Percentiles rank a stretch among this genome's conserved stretches.
Conservation (phyloP, 2,329 filamentous ascomycete species). For the Trichophyton rubrum region DNA sequence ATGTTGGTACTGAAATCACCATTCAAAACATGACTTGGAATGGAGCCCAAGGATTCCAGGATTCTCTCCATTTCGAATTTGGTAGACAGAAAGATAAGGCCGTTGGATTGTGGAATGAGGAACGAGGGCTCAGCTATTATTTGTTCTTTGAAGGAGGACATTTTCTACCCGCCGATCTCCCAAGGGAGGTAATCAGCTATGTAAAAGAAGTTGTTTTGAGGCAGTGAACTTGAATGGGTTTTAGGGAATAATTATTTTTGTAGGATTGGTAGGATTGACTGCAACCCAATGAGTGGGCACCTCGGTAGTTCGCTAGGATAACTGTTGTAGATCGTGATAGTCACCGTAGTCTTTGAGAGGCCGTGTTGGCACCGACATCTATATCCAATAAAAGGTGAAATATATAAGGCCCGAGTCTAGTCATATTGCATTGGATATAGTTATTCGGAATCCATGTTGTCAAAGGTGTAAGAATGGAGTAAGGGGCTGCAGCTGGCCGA, state of each 20-base stretch:
- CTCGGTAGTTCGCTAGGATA: too few species aligned
- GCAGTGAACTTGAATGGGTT: not conserved
- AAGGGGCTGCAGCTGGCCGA: not conserved
- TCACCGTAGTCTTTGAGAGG: too few species aligned
- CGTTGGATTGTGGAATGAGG: constrained; percentile 23
- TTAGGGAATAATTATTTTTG: not conserved
- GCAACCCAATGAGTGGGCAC: not conserved
- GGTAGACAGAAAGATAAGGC: not conserved
- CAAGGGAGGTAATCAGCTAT: constrained; percentile 27
- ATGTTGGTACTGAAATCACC: constrained; percentile 25
- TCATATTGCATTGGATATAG: too few species aligned
- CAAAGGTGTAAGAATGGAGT: not conserved
- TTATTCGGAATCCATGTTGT: too few species aligned
- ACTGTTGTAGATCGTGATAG: too few species aligned
- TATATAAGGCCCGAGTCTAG: too few species aligned
- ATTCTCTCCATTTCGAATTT: constrained; percentile 18
- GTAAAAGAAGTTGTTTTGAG: constrained; percentile 25
- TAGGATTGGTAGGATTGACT: not conserved
- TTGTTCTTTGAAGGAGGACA: constrained; percentile 25
- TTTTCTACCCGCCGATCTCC: constrained; percentile 22
- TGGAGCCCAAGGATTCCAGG: constrained; percentile 26
- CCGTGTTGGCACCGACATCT: too few species aligned
- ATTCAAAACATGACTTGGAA: constrained; percentile 33
- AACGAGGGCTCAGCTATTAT: constrained; percentile 28
- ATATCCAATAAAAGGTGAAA: too few species aligned